Evolutionary conservation across 441 rosid genomes (phyloP).

Genomic region (Adansonia gregorii): DNA sequence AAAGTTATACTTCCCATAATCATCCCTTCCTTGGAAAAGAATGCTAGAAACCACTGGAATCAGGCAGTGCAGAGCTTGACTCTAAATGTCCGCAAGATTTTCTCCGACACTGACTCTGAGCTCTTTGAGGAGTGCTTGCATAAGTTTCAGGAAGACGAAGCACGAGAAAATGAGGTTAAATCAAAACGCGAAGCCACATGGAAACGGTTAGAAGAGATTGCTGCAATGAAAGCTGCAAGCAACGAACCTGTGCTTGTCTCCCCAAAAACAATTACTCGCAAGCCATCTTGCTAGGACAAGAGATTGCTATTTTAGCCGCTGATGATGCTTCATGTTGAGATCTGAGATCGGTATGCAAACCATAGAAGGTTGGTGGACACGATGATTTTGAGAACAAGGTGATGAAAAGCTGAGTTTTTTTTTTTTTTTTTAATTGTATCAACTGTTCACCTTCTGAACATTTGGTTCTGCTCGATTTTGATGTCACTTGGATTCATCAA

Average conservation of each 20-base stretch:
- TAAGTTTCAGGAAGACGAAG: constrained; percentile 69
- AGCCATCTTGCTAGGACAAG: constrained; percentile 43
- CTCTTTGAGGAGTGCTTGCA: constrained; percentile 75
- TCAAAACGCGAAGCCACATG: constrained; percentile 63
- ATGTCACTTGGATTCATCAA: constrained; percentile 10
- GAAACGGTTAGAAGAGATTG: constrained; percentile 81
- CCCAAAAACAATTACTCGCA: constrained; percentile 34
- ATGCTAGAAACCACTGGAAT: constrained; percentile 81
- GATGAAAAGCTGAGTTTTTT: background rate
- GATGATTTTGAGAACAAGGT: constrained; percentile 19
- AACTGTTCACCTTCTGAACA: constrained; percentile 14
- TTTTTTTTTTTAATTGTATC: constrained; percentile 1
- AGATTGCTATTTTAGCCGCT: constrained; percentile 5
- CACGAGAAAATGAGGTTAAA: constrained; percentile 52
- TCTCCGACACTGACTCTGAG: constrained; percentile 72
- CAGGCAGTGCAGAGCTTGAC: constrained; percentile 90
- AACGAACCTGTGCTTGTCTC: constrained; percentile 56
- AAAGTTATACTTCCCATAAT: constrained; percentile 77
- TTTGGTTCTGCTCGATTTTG: constrained; percentile 19
- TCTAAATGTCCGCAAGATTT: constrained; percentile 79
- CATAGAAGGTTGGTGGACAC: constrained; percentile 17
- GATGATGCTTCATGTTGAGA: constrained; percentile 14
- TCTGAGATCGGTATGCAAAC: constrained; percentile 27
- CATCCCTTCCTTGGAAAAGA: constrained; percentile 76
- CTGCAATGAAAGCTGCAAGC: constrained; percentile 64